These are phyloP conservation scores for Scortechinia acanthostroma DNA, from an alignment of 2,329 filamentous ascomycete species.

Conservation along the genomic window DNA sequence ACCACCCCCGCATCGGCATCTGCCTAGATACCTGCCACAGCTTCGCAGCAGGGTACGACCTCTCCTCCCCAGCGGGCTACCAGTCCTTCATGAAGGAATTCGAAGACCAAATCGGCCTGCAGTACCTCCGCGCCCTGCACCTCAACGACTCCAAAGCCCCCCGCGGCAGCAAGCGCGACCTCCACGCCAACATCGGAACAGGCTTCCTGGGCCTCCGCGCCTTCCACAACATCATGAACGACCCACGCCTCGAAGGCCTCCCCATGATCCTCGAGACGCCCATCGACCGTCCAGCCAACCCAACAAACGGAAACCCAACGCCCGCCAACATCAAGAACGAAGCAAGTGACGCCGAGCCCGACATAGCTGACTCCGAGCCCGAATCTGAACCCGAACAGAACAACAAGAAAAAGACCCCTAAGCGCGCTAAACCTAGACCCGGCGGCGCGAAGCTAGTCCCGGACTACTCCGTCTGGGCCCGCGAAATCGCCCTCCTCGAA, in stretches of 20 bases:
- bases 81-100: slow-evolving; percentile 52
- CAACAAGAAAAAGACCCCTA: not conserved
- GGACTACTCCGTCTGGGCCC: slow-evolving; percentile 58
- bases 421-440: slow-evolving; percentile 14
- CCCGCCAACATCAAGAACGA: not conserved
- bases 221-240: slow-evolving; percentile 68
- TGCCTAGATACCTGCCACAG: slow-evolving; percentile 72
- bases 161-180: slow-evolving; percentile 51
- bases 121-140: slow-evolving; percentile 62
- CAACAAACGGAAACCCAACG: not conserved
- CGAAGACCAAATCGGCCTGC: slow-evolving; percentile 51
- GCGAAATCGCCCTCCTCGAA: slow-evolving; percentile 67
- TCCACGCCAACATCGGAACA: slow-evolving; percentile 69
- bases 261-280: slow-evolving; percentile 71
- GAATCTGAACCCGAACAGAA: not conserved
- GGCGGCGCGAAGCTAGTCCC: slow-evolving; percentile 40
- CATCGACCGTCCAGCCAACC: slow-evolving; percentile 39
- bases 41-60: slow-evolving; percentile 67
- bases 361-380: not conserved
- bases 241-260: slow-evolving; percentile 51
- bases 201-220: slow-evolving; percentile 64
- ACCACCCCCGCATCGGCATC: slow-evolving; percentile 61
- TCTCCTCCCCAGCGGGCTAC: slow-evolving; percentile 51
- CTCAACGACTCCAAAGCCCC: slow-evolving; percentile 69
- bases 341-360: not conserved